Conservation (phyloP, 371 early-diverging fungal species). For the Mucor circinelloides region DNA sequence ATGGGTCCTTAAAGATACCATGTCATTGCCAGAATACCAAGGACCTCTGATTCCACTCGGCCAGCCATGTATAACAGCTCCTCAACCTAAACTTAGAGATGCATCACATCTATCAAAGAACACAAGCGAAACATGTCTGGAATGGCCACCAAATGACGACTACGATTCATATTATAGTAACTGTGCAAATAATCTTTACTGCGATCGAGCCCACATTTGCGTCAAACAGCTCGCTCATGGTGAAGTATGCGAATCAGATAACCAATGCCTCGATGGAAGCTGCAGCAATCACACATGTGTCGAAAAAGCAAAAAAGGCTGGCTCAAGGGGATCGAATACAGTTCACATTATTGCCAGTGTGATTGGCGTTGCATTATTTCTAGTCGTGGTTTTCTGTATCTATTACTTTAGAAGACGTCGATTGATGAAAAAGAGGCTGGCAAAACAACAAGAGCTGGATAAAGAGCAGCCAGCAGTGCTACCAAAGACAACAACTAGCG, state of each 20-base stretch:
- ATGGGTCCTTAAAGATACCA: conserved; percentile 19
- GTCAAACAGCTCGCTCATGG: conserved; percentile 1
- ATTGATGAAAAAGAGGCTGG: neutral
- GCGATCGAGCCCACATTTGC: conserved; percentile 7
- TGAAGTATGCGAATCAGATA: conserved; percentile 16
- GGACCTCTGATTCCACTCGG: neutral
- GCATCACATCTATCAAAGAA: conserved; percentile 12
- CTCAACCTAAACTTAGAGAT: conserved; percentile 5
- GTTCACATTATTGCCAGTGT: conserved; percentile 13
- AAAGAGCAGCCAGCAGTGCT: neutral
- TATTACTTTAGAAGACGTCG: conserved; percentile 10
- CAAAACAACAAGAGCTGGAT: neutral
- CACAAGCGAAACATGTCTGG: conserved; percentile 10
- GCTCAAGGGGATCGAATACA: neutral
- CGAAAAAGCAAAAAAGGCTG: neutral
- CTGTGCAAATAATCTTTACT: conserved; percentile 11
- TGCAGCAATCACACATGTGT: conserved; percentile 13
- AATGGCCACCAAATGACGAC: conserved; percentile 12
- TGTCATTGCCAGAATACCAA: conserved; percentile 19
- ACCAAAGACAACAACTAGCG: neutral
- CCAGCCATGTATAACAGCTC: conserved; percentile 7
- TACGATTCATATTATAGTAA: conserved; percentile 18
- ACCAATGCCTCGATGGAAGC: conserved; percentile 15
- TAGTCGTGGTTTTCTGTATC: neutral
- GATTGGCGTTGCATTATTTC: conserved; percentile 4